Evolutionary conservation across 257 asterid genomes (phyloP).

Genomic region (Nicotiana otophora): DNA sequence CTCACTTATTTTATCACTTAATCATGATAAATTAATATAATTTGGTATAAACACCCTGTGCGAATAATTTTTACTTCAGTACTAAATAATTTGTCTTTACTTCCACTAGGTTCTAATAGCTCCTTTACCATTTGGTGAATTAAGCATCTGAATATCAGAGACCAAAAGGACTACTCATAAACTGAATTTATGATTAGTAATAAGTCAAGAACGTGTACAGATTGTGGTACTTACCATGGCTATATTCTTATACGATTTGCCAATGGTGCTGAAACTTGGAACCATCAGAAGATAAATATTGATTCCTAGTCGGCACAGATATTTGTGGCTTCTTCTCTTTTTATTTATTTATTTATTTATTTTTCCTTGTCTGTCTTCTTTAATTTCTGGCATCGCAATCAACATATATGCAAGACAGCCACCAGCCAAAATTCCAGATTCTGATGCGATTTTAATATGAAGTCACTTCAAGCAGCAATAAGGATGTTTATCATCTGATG

Average conservation of each 20-base stretch:
- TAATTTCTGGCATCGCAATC: conserved; percentile 8
- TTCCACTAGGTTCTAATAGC: background rate
- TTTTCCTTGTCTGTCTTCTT: background rate
- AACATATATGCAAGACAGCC: conserved; percentile 34
- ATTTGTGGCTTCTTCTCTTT: background rate
- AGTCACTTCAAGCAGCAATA: background rate
- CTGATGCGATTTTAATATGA: conserved; percentile 11
- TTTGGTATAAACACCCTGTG: no score
- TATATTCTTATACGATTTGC: background rate
- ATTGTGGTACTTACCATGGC: background rate
- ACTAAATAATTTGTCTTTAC: no score
- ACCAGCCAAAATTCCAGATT: conserved; percentile 40
- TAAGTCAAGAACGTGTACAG: background rate
- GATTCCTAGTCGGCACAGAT: background rate
- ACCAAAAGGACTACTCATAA: background rate
- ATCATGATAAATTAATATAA: no score
- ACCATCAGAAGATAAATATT: background rate
- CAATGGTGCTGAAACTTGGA: background rate
- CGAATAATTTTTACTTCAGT: no score
- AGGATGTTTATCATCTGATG: background rate
- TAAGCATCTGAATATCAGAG: background rate
- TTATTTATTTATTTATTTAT: background rate
- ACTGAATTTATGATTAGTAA: background rate
- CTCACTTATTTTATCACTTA: no score
- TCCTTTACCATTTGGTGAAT: background rate